Percentiles rank a stretch among this genome's conserved stretches.
phyloP scores from a whole-genome alignment of 768 basidiomycete species.

The Artomyces pyxidatus region DNA sequence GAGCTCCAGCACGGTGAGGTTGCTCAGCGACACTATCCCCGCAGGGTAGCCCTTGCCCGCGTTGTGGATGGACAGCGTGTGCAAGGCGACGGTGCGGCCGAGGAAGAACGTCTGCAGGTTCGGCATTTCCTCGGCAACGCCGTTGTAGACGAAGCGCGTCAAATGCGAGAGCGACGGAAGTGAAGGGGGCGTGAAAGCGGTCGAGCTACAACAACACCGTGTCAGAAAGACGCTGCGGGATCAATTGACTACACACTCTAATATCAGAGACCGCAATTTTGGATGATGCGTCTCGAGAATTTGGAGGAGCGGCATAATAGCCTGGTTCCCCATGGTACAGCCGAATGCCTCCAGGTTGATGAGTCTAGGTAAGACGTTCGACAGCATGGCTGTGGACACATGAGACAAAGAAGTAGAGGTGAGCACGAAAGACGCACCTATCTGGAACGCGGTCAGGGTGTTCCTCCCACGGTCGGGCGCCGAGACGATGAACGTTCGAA shows the following conservation, averaged over 20 bases:
- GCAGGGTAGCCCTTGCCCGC: slow-evolving; percentile 36
- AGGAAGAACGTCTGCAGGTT: slow-evolving; percentile 38
- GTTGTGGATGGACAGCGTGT: slow-evolving; percentile 6
- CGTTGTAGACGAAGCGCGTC: slow-evolving; percentile 5
- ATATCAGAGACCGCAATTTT: slow-evolving; percentile 28
- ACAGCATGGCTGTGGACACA: slow-evolving; percentile 38
- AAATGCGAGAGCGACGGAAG: not conserved
- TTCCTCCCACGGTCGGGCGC: slow-evolving; percentile 34
- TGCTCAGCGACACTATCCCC: slow-evolving; percentile 45
- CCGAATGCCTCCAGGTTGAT: slow-evolving; percentile 51
- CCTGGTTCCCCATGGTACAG: slow-evolving; percentile 46
- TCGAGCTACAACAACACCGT: not conserved
- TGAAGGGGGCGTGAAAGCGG: not conserved
- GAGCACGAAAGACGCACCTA: slow-evolving; percentile 42
- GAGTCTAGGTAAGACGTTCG: slow-evolving; percentile 59
- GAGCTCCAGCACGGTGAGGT: slow-evolving; percentile 53
- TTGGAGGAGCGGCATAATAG: slow-evolving; percentile 42
- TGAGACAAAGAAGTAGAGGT: not conserved
- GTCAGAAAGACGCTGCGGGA: not conserved
- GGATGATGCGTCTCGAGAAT: slow-evolving; percentile 42
- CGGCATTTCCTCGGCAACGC: slow-evolving; percentile 23
- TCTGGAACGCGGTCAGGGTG: slow-evolving; percentile 54
- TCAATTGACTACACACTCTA: slow-evolving; percentile 28
- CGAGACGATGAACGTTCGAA: slow-evolving; percentile 52
- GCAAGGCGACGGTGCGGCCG: slow-evolving; percentile 6